Evolutionary conservation across 2,329 filamentous ascomycete genomes (phyloP), one percentile per base, ranked within the genome.

Genomic region (Sporothrix brunneoviolacea): DNA sequence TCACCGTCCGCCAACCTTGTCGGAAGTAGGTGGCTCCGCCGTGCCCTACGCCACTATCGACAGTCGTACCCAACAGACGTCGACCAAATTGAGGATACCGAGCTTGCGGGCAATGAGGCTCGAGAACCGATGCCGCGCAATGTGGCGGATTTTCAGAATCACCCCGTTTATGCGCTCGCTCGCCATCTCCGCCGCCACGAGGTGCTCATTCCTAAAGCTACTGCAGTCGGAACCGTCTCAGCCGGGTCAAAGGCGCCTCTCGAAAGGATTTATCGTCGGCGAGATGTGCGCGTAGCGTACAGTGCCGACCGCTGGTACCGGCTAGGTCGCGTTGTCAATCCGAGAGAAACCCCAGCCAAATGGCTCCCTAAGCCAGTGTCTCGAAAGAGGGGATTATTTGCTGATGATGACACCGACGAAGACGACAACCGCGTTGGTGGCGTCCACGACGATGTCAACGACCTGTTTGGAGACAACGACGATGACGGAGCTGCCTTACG

Each of bases 281-380:
- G 75, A 42, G 88, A 97, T 62, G 88, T 98, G 0, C 82, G 88
- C 47, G 61, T 82, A 5, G 89, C 89, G 1, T 80, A 83, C 55
- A 94, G 83, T 55, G 83, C 82, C 3, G 89, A 95, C 58, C 89
- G 86, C 56, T 98, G 93, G 94, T 96, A 93, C 65, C 82, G 91
- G 2, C 69, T 91, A 53, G 93, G 93, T 0, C 77, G 89, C 22
- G 84, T 90, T 56, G 80, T 98, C 8, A 88, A 82, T 57, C 69
- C 80, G 0, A 82, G 85, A 13, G 88, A 95, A 64, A 84, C 93
- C 50, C 88, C 93, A 0, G 75, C 87, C 13, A 97, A 95, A 63
- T 84, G 84, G 62, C 69, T 88, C 2, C 71, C 75, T 0, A 75
- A 77, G 59, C 65, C 72, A 39, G 65, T 64, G 22, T 53, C 58